phyloP scores from a whole-genome alignment of 148 eudicot genomes.

The Chenopodium album region DNA sequence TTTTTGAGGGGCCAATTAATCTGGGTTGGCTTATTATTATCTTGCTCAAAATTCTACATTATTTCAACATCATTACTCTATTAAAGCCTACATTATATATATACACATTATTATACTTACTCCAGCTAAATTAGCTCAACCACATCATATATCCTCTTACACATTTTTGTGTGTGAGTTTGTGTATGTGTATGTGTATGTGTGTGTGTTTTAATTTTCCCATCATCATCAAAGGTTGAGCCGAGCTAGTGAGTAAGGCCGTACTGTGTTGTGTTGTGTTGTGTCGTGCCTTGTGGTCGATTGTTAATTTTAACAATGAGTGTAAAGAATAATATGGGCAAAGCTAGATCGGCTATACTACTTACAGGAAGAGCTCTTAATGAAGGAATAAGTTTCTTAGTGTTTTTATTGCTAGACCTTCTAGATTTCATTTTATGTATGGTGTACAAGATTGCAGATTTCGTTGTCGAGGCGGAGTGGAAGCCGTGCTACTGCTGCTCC shows the following conservation, averaged over 20 bases:
- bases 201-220: not conserved
- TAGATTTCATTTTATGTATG: conserved; percentile 59
- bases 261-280: not conserved
- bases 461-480: conserved; percentile 73
- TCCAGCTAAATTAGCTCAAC: not conserved
- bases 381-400: conserved; percentile 59
- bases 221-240: not conserved
- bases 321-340: conserved; percentile 17
- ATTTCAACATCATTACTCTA: not conserved
- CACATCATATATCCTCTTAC: not conserved
- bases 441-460: conserved; percentile 59
- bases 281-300: no score
- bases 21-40: conserved; percentile 9
- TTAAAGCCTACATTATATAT: not conserved
- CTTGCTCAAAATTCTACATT: conserved; percentile 5
- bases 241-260: not conserved
- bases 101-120: not conserved
- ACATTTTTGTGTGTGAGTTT: no score
- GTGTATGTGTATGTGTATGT: no score
- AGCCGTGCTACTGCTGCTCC: conserved; percentile 63
- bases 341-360: conserved; percentile 22
- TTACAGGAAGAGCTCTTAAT: conserved; percentile 44
- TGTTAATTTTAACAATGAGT: not conserved
- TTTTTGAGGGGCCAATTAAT: conserved; percentile 19
- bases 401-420: conserved; percentile 55